These are phyloP conservation scores for Wickerhamomyces queroliae DNA, from an alignment of 805 yeast species.

Conservation along the genomic window DNA sequence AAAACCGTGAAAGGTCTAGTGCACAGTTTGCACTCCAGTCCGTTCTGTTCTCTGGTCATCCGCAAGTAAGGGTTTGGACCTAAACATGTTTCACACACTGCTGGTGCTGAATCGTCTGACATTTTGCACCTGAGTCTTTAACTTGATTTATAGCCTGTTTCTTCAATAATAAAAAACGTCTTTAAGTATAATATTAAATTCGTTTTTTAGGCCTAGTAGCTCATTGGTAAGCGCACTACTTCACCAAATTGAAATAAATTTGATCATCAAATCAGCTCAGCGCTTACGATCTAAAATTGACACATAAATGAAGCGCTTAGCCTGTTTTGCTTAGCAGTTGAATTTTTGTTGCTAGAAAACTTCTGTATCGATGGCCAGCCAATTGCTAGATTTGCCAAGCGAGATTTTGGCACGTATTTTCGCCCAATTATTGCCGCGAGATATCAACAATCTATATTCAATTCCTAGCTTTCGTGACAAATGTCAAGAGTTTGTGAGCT, in stretches of 20 bases:
- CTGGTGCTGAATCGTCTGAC: slow-evolving; percentile 33
- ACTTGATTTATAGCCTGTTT: slow-evolving; percentile 2
- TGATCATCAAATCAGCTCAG: too few relatives aligned
- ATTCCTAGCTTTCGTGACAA: background rate
- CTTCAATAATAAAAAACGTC: background rate
- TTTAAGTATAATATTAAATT: background rate
- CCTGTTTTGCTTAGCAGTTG: too few relatives aligned
- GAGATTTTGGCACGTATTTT: background rate
- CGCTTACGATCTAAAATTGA: too few relatives aligned
- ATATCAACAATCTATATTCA: background rate
- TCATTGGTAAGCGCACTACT: too few relatives aligned
- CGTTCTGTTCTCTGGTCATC: slow-evolving; percentile 63
- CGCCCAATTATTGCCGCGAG: background rate
- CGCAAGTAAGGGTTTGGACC: slow-evolving; percentile 64
- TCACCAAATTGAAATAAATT: too few relatives aligned
- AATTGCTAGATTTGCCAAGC: background rate
- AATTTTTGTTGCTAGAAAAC: too few relatives aligned
- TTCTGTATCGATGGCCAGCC: too few relatives aligned
- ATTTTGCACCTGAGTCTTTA: background rate
- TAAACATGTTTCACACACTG: slow-evolving; percentile 68
- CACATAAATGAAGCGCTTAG: too few relatives aligned
- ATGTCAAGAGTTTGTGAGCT: background rate
- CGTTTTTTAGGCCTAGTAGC: background rate
- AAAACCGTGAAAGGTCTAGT: slow-evolving; percentile 79
- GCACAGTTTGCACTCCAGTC: slow-evolving; percentile 82